A percentile compares a stretch with the other conserved stretches of the same genome.
phyloP scores from a whole-genome alignment of 2,329 filamentous ascomycete species.

The Xylariaceae sp. region DNA sequence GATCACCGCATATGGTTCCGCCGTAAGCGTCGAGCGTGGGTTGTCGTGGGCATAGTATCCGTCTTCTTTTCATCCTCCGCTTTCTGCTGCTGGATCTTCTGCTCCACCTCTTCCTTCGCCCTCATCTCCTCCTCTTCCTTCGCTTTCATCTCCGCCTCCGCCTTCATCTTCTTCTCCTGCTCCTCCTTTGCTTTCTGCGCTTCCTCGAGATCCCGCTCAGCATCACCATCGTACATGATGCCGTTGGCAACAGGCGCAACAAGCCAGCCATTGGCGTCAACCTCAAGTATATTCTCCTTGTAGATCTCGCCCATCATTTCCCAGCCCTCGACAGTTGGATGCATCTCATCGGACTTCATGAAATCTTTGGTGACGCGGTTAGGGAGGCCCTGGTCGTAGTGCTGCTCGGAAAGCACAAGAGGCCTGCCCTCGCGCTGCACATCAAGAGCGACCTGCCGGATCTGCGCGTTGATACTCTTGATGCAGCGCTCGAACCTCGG shows the following conservation, averaged over 20 bases:
- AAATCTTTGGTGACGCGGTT: constrained; percentile 30
- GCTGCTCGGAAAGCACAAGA: constrained; percentile 37
- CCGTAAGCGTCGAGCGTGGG: constrained; percentile 5
- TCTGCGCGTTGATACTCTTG: constrained; percentile 41
- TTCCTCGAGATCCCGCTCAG: constrained; percentile 29
- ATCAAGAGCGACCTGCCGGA: constrained; percentile 38
- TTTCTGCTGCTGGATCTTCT: not conserved
- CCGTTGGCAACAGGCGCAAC: constrained; percentile 26
- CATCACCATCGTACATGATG: constrained; percentile 29
- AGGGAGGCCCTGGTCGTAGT: constrained; percentile 38
- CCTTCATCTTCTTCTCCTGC: not conserved
- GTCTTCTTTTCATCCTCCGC: not conserved
- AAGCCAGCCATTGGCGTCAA: constrained; percentile 29
- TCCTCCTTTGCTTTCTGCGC: constrained; percentile 6
- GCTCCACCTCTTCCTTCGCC: no score
- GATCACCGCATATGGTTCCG: not conserved
- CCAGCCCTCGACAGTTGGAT: constrained; percentile 31
- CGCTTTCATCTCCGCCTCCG: not conserved
- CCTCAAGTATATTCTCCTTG: constrained; percentile 30
- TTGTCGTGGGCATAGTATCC: no score
- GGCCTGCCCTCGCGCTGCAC: constrained; percentile 35
- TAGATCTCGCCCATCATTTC: constrained; percentile 32
- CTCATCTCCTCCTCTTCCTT: no score
- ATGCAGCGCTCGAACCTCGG: constrained; percentile 37
- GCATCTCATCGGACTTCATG: constrained; percentile 34